Conservation (phyloP, 2,329 filamentous ascomycete species). For the Macrophomina phaseolina region DNA sequence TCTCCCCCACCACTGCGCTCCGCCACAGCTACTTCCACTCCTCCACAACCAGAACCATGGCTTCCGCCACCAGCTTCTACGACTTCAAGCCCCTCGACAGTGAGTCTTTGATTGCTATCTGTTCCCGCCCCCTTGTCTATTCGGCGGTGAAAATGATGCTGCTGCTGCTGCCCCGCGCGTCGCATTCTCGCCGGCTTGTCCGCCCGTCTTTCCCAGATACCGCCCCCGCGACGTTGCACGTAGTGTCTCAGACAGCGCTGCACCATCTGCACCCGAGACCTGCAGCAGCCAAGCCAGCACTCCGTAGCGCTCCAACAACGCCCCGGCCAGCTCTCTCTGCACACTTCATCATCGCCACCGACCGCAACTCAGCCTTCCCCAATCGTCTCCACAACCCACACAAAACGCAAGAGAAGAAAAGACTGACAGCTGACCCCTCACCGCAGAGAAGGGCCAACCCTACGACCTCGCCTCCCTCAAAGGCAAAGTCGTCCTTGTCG, state of each 20-base stretch:
- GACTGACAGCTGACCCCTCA: neutral
- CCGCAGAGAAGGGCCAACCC: conserved; percentile 64
- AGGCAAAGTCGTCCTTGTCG: conserved; percentile 91
- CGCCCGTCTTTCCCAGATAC: neutral
- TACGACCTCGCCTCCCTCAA: conserved; percentile 74
- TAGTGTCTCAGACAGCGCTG: conserved; percentile 5
- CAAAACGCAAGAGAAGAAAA: neutral
- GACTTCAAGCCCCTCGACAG: conserved; percentile 85
- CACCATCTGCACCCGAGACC: neutral
- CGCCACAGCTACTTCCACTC: conserved; percentile 3
- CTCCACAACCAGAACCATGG: conserved; percentile 56
- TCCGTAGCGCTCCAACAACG: neutral
- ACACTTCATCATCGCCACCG: no score
- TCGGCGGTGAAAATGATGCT: neutral
- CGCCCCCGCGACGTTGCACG: neutral
- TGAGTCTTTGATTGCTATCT: conserved; percentile 51
- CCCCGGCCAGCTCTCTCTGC: no score
- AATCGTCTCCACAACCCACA: neutral
- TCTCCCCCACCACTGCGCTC: neutral
- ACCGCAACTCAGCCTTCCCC: neutral
- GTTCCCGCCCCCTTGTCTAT: neutral
- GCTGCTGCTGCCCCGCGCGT: no score
- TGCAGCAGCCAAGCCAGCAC: neutral
- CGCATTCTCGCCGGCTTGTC: no score
- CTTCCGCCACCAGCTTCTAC: conserved; percentile 75